These are phyloP conservation scores for Tetraselmis striata DNA, from an alignment of 139 green algal genomes.

Conservation along the genomic window DNA sequence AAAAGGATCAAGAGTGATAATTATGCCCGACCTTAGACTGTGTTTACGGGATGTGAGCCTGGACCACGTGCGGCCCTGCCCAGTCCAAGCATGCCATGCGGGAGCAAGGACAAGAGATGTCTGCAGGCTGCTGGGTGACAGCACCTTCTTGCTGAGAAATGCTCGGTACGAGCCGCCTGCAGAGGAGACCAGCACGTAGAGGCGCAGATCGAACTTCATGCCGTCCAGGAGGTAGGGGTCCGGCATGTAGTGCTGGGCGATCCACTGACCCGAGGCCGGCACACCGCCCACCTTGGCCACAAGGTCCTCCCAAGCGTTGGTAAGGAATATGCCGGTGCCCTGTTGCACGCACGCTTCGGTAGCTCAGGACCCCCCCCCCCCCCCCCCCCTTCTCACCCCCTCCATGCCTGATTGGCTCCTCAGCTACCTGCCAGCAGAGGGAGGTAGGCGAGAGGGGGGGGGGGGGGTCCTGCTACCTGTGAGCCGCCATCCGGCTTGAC, in stretches of 20 bases:
- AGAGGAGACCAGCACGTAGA: conserved; percentile 26
- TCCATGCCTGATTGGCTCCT: no score
- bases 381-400: neutral
- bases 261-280: neutral
- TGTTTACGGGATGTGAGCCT: no score
- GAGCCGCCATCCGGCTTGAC: neutral
- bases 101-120: no score
- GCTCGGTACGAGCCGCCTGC: neutral
- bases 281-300: neutral
- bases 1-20: no score
- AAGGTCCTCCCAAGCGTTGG: neutral
- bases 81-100: no score
- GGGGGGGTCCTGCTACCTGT: neutral
- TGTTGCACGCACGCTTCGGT: neutral
- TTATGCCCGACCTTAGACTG: no score
- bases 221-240: conserved; percentile 21
- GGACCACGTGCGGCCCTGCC: no score
- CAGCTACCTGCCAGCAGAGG: no score
- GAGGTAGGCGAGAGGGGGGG: no score
- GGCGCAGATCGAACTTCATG: conserved; percentile 32
- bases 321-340: neutral
- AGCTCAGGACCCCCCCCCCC: neutral
- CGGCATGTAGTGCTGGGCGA: conserved; percentile 16
- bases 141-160: conserved; percentile 4
- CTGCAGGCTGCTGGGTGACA: neutral